Conservation (phyloP, 1,284 basidiomycete species). For the Papiliotrema flavescens region DNA sequence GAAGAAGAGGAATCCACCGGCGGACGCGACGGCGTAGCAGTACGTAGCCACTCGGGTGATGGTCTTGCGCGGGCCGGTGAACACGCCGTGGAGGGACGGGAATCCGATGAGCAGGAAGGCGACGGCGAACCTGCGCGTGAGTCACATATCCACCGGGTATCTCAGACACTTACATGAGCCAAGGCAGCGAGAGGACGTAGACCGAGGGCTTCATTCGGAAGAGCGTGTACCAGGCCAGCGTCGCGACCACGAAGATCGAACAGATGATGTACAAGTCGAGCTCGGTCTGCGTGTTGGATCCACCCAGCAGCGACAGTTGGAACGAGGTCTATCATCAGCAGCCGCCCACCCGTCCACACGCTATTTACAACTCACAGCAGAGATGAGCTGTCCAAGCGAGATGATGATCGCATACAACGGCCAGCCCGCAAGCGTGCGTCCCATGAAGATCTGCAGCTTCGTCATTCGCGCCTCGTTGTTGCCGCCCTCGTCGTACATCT, state of each 20-base stretch:
- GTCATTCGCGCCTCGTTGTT: conserved; percentile 63
- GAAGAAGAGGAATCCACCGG: conserved; percentile 86
- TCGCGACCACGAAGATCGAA: conserved; percentile 75
- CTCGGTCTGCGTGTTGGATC: conserved; percentile 74
- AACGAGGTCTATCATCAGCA: conserved; percentile 64
- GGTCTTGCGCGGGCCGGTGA: conserved; percentile 61
- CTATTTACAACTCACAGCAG: conserved; percentile 24
- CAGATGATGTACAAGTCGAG: conserved; percentile 85
- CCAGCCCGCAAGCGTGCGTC: conserved; percentile 74
- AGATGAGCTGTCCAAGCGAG: conserved; percentile 68
- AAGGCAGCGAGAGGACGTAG: conserved; percentile 77
- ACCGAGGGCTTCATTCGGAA: conserved; percentile 84
- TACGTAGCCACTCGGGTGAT: conserved; percentile 77
- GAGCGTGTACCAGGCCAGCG: conserved; percentile 81
- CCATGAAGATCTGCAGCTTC: conserved; percentile 71
- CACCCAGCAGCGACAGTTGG: conserved; percentile 83
- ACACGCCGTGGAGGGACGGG: conserved; percentile 66
- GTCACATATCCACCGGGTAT: not conserved
- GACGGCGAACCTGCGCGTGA: conserved; percentile 58
- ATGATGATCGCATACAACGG: conserved; percentile 86
- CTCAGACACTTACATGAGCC: conserved; percentile 60
- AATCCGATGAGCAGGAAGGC: conserved; percentile 87
- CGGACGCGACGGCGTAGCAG: conserved; percentile 79
- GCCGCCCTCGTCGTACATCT: conserved; percentile 54
- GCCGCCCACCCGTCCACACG: not conserved